Base-by-base conservation (phyloP, 371 early-diverging fungal species). In the Rhizopus arrhizus region DNA sequence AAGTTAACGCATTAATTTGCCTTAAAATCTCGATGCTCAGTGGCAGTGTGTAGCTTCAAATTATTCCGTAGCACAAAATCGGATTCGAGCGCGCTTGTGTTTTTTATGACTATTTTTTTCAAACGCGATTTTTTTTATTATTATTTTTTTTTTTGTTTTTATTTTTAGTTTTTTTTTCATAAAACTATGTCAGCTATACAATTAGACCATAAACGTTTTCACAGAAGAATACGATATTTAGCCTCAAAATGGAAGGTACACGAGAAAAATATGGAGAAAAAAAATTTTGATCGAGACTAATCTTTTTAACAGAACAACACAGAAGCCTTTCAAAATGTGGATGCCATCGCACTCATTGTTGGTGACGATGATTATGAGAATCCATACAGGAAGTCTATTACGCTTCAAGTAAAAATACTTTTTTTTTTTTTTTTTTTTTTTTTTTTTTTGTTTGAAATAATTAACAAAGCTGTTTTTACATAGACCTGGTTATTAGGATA, bases 401-500 rank as follows among this genome's bases (percentile, higher is more conserved):
- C 87, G 28, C 49, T 84, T 31, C 81, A 84, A 75, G 87, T 84
- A 85, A 62, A 4, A 40, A 34, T 28, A 47, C 0, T 35, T 22
- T 49, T 49, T 58, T 56, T 11, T 46, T 60, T 16, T 22, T 22
- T 22, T 2, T 22, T 22, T 22, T 22, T 22, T 2, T 22, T 22
- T 22, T 22, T 22, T 22, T 22, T 22, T 22, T 22, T 22, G 22
- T 22, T 22, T 22, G 22, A 22, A 16, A 40, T 33, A 35, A 38
- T n/a, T 34, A 45, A 13, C 46, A 38, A 40, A 3, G 34, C 59
- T 40, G 32, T 57, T 35, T 35, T 40, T 36, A 28, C 52, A 40
- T 85, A 97, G 90, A 88, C 86, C 40, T 99, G 97, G 95, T 85
- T 97, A 45, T 80, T 97, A 55, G 97, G 97, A 32, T 91, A 94